A percentile compares a stretch with the other conserved stretches of the same genome.
These are phyloP conservation scores for Fusarium drepaniforme DNA, from an alignment of 2,329 filamentous ascomycete genomes.

Conservation along the genomic window DNA sequence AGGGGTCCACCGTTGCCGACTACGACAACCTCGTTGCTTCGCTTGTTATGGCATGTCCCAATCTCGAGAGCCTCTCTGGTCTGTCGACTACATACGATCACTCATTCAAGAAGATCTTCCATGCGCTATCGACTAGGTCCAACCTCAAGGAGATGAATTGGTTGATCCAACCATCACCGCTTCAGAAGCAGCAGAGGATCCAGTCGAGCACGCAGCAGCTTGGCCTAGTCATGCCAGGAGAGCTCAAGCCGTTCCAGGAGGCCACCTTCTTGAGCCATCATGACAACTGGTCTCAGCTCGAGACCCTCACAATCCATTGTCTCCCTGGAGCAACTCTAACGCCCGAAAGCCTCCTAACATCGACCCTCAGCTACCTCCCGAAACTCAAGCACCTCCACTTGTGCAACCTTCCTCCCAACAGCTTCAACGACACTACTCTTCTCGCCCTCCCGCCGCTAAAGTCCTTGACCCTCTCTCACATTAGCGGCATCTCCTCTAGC, in stretches of 20 bases:
- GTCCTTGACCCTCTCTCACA: conserved; percentile 66
- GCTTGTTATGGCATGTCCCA: conserved; percentile 74
- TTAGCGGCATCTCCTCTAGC: conserved; percentile 66
- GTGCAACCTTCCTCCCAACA: conserved; percentile 65
- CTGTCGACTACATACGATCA: conserved; percentile 67
- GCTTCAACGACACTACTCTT: conserved; percentile 69
- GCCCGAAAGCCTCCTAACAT: conserved; percentile 64
- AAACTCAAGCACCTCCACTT: conserved; percentile 70
- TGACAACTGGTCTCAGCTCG: conserved; percentile 66
- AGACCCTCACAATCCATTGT: conserved; percentile 70
- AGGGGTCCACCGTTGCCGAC: conserved; percentile 53
- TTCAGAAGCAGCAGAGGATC: conserved; percentile 47
- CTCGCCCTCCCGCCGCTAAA: conserved; percentile 66
- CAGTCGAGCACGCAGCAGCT: conserved; percentile 47
- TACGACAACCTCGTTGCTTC: conserved; percentile 71
- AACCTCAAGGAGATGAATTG: conserved; percentile 71
- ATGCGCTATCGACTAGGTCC: conserved; percentile 69
- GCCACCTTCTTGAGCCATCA: conserved; percentile 64
- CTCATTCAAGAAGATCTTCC: conserved; percentile 66
- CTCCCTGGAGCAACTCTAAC: conserved; percentile 66
- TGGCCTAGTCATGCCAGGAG: conserved; percentile 44
- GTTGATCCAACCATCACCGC: conserved; percentile 60
- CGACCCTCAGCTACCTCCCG: conserved; percentile 63
- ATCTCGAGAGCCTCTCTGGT: conserved; percentile 70
- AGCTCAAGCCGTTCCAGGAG: conserved; percentile 49